Base-by-base conservation (phyloP, 106 monocot species). In the Dendrobium huoshanense region DNA sequence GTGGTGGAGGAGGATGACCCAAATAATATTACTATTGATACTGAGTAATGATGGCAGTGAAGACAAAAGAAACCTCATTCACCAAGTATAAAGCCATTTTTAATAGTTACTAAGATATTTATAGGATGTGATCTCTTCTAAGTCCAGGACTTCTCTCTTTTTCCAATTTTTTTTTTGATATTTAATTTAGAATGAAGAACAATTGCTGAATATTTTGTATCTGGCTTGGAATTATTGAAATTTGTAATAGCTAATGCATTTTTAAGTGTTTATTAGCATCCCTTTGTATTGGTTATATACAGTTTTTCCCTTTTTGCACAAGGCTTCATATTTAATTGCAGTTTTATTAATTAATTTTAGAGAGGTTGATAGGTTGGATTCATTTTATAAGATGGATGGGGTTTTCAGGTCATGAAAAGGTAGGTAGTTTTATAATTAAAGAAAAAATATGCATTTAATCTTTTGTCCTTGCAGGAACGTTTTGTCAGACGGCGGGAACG, bases 401-500 rank as follows among this genome's bases (percentile, higher is more conserved):
- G 64, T 65, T 65, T 9, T 51, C 15, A 13, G 51, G 51, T 51
- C 51, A 13, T 51, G 51, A 51, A 1, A 51, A 51, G 51, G 13
- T 51, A 51, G 51, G 13, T 51, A 51, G 16, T 51, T 1, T 51
- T 25, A 15, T 25, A 70, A 40, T 16, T 70, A 33, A 70, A 4
- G 37, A 70, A 37, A 11, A 17, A 51, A 51, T 11, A 37, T 70
- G 37, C 24, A 37, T 70, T 70, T 40, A 61, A 61, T 61, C 22
- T 68, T 68, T 70, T 70, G 5, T 8, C 73, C 73, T 31, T 88
- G 40, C 87, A 98, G 98, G 94, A 98, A 72, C 86, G 92, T 55
- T 99, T 99, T 88, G 88, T 99, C n/a, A 99, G 90, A 82, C 78
- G 99, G 51, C 88, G 99, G 70, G 93, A 95, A 79, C 95, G 85